Conservation (phyloP, 1,284 basidiomycete genomes). For the Puccinia polysora region DNA sequence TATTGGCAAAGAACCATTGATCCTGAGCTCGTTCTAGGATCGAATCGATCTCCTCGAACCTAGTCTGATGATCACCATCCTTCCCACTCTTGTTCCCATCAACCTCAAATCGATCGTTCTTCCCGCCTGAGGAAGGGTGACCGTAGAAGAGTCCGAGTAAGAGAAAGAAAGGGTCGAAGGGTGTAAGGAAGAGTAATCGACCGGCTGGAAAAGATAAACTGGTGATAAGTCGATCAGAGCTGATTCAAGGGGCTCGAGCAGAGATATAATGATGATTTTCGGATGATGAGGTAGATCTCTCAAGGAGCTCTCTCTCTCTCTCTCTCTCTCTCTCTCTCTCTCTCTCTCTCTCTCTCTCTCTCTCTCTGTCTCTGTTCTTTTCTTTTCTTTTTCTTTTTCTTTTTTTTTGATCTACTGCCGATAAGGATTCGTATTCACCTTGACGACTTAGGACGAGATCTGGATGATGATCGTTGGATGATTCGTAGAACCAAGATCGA, state of each 20-base stretch:
- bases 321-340: too few relatives aligned
- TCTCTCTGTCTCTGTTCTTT: too few relatives aligned
- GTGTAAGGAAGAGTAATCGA: constrained; percentile 16
- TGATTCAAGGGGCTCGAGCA: neutral
- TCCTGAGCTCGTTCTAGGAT: constrained; percentile 8
- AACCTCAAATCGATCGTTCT: neutral
- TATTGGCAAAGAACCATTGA: constrained; percentile 10
- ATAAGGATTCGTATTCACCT: too few relatives aligned
- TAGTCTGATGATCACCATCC: neutral
- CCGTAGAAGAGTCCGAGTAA: constrained; percentile 19
- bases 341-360: too few relatives aligned
- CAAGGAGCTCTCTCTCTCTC: too few relatives aligned
- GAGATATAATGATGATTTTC: too few relatives aligned
- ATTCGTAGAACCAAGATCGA: constrained; percentile 18
- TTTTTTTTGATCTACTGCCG: too few relatives aligned
- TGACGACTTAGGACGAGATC: constrained; percentile 13
- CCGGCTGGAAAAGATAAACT: constrained; percentile 24
- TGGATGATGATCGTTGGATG: neutral
- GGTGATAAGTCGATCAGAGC: neutral
- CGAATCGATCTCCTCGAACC: constrained; percentile 15
- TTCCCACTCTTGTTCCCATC: too few relatives aligned
- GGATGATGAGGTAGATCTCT: too few relatives aligned
- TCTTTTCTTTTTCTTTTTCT: too few relatives aligned
- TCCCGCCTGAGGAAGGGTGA: neutral
- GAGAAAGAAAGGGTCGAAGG: constrained; percentile 31